Percentiles rank a stretch among this genome's conserved stretches.
Evolutionary conservation across 129 eudicot genomes (phyloP).

Genomic region (Tagetes patula): DNA sequence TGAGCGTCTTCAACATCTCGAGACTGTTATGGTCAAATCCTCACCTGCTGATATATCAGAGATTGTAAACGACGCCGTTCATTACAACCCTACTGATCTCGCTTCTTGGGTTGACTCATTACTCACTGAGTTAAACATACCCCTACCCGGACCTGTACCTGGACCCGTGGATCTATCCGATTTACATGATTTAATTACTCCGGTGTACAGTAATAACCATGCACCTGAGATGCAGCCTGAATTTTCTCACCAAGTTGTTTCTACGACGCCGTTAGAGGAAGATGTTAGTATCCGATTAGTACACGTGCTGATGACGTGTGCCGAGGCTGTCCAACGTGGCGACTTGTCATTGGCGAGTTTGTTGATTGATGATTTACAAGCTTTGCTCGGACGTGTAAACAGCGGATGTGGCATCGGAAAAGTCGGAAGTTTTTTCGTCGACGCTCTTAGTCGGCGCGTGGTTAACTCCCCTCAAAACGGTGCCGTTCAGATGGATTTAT

Average conservation of each 20-base stretch:
- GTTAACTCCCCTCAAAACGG: constrained; percentile 36
- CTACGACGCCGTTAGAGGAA: constrained; percentile 47
- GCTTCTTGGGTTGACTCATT: constrained; percentile 66
- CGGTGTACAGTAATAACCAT: background rate
- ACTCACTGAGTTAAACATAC: constrained; percentile 48
- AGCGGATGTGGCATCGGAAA: constrained; percentile 66
- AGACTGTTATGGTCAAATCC: constrained; percentile 48
- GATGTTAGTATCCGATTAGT: constrained; percentile 68
- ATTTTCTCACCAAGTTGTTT: constrained; percentile 25
- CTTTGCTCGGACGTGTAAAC: constrained; percentile 48
- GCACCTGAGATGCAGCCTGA: background rate
- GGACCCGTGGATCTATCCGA: constrained; percentile 24
- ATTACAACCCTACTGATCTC: constrained; percentile 62
- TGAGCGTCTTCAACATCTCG: constrained; percentile 48
- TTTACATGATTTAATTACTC: background rate
- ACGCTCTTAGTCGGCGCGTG: constrained; percentile 65
- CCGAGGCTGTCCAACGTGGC: constrained; percentile 74
- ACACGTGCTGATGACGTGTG: constrained; percentile 79
- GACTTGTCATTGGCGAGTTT: constrained; percentile 58
- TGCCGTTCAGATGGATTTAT: constrained; percentile 9
- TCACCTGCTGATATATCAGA: constrained; percentile 37
- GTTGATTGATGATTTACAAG: constrained; percentile 49
- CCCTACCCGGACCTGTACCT: constrained; percentile 28
- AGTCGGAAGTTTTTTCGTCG: constrained; percentile 76
- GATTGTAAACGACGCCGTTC: constrained; percentile 49